Conservation (phyloP, 305 asterid genomes). For the Ilex paraguariensis region DNA sequence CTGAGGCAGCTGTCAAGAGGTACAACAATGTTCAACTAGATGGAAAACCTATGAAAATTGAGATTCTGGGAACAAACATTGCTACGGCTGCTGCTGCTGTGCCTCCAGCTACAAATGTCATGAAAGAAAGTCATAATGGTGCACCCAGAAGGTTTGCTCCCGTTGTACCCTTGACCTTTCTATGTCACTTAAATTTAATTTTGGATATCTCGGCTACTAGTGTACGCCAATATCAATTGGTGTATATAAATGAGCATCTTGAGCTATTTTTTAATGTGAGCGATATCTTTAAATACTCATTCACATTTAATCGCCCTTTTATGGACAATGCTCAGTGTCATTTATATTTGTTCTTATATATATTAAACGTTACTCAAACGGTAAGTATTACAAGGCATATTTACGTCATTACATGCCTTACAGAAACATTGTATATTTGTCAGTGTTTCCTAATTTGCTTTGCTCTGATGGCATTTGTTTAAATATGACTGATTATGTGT, state of each 20-base stretch:
- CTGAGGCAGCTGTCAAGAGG: slow-evolving; percentile 1
- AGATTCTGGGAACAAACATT: not conserved
- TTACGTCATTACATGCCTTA: too few species aligned
- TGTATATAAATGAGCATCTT: not conserved
- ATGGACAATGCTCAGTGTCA: not conserved
- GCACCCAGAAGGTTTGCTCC: not conserved
- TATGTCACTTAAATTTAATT: not conserved
- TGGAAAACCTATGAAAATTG: not conserved
- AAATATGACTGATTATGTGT: not conserved
- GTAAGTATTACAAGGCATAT: too few species aligned
- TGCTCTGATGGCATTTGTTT: not conserved
- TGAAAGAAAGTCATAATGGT: not conserved
- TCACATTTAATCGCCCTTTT: not conserved
- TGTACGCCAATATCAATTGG: not conserved
- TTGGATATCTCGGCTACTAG: not conserved
- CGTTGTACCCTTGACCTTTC: not conserved
- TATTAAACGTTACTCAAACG: too few species aligned
- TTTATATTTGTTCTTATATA: too few species aligned
- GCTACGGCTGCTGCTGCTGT: not conserved
- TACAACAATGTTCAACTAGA: slow-evolving; percentile 2
- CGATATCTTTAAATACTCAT: not conserved
- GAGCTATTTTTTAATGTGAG: not conserved
- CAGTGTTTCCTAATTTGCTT: not conserved
- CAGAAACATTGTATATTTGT: not conserved
- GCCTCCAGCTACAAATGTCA: not conserved